These are phyloP conservation scores for Inonotus obliquus DNA, from an alignment of 1,284 basidiomycete species.

Conservation along the genomic window DNA sequence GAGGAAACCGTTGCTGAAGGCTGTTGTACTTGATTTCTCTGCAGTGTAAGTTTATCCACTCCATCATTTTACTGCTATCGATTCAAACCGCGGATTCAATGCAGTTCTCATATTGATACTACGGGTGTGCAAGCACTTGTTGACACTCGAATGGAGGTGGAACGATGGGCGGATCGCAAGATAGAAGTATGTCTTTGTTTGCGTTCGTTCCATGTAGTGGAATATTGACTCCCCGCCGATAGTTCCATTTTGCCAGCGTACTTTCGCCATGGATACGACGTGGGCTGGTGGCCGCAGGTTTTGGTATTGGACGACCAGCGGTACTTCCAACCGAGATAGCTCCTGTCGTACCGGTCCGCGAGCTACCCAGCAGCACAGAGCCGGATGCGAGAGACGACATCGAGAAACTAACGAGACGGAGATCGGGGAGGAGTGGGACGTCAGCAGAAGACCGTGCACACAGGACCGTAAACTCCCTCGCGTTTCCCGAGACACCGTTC, in stretches of 20 bases:
- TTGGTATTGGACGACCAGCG: conserved; percentile 57
- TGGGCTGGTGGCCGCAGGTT: conserved; percentile 83
- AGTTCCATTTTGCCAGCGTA: conserved; percentile 88
- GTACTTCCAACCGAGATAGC: conserved; percentile 61
- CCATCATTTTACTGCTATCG: background rate
- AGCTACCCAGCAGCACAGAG: conserved; percentile 31
- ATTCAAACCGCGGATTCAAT: conserved; percentile 13
- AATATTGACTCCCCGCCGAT: background rate
- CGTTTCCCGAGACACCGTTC: conserved; percentile 57
- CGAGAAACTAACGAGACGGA: conserved; percentile 9
- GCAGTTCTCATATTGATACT: conserved; percentile 73
- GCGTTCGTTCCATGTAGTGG: background rate
- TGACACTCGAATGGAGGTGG: conserved; percentile 83
- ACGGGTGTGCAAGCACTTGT: conserved; percentile 91
- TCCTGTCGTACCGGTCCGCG: conserved; percentile 61
- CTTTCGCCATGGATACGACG: conserved; percentile 94
- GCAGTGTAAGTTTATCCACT: conserved; percentile 54
- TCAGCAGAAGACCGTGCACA: background rate
- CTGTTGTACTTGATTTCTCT: conserved; percentile 91
- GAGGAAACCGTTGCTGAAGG: conserved; percentile 68
- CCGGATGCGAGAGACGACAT: conserved; percentile 17
- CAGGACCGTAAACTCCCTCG: conserved; percentile 36
- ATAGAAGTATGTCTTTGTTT: conserved; percentile 56
- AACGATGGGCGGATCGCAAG: conserved; percentile 78
- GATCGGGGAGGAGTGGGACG: conserved; percentile 2